Base-by-base conservation (phyloP, 139 green algal species). In the Parachlorella kessleri region DNA sequence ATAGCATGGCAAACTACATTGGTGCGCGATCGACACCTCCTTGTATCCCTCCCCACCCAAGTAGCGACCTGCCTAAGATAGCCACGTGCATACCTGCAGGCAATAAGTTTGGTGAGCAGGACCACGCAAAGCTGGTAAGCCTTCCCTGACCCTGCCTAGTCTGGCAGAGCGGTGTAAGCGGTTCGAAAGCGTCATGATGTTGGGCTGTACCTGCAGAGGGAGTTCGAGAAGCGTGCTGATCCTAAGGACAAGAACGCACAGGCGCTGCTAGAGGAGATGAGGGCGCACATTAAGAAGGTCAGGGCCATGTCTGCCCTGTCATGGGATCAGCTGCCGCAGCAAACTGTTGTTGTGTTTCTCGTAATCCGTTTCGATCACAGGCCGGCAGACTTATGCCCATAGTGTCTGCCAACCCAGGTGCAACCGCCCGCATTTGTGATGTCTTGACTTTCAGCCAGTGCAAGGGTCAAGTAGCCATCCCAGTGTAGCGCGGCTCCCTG, bases 191-290 rank as follows among this genome's bases (percentile, higher is more conserved):
- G 37, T 53, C 53, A 6, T 40, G 10, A 68, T 36, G 54, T 55
- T 48, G 28, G 28, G 23, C n/a, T 24, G 3, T 4, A 1, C 26
- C 23, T 67, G 79, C 87, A 97, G 90, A 85, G 85, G 23, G 90
- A 96, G 14, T 94, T 95, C 70, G 88, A 95, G 83, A 86, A 88
- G 21, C 75, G 75, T 4, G 73, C 55, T 1, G 87, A 98, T 78
- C 89, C 91, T 7, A 92, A 91, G 4, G 85, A 95, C 84, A 81
- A 78, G 4, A 85, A 93, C 68, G 89, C 94, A 42, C 86, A 92
- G 80, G 83, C 90, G 39, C 85, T 98, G 48, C 81, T 98, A 7
- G 82, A 91, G 3, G 95, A 98, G 83, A 97, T 98, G 93, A 78
- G 88, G 55, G 73, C 87, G 14, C 93, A 98, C 72, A 82, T 96